A percentile compares a stretch with the other conserved stretches of the same genome.
Conservation (phyloP, 2,329 filamentous ascomycete genomes). For the Fusarium goolgardi region DNA sequence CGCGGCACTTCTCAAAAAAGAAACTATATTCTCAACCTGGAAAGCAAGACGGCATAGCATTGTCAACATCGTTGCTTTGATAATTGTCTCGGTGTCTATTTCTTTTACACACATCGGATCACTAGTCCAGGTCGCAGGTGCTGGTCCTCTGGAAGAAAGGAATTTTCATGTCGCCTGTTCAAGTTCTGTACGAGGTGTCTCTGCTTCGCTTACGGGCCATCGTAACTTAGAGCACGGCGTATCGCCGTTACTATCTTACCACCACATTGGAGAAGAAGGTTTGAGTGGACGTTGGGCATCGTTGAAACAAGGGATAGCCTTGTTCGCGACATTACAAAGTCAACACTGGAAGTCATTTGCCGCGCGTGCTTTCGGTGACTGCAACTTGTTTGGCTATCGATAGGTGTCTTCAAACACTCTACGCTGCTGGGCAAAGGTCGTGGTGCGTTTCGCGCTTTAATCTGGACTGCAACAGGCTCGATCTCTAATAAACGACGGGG, state of each 20-base stretch:
- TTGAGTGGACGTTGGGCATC: conserved; percentile 44
- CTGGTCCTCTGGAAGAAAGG: conserved; percentile 34
- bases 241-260: conserved; percentile 36
- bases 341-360: conserved; percentile 34
- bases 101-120: conserved; percentile 17
- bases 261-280: conserved; percentile 30
- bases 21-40: conserved; percentile 10
- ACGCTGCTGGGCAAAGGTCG: conserved; percentile 25
- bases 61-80: conserved; percentile 2
- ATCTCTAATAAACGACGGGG: conserved; percentile 45
- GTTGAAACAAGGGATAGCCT: conserved; percentile 47
- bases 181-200: conserved; percentile 26
- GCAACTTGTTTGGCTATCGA: conserved; percentile 28
- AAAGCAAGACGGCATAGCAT: conserved; percentile 33
- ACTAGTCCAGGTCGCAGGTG: conserved; percentile 12
- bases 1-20: conserved; percentile 29
- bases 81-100: conserved; percentile 9
- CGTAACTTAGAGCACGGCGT: conserved; percentile 43
- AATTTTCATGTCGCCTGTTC: conserved; percentile 35
- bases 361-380: conserved; percentile 31
- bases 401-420: conserved; percentile 14
- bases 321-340: conserved; percentile 40
- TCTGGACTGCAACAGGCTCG: conserved; percentile 29
- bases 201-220: conserved; percentile 40
- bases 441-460: conserved; percentile 31